phyloP scores from a whole-genome alignment of 2,329 filamentous ascomycete species.

The Pseudocercospora fijiensis region DNA sequence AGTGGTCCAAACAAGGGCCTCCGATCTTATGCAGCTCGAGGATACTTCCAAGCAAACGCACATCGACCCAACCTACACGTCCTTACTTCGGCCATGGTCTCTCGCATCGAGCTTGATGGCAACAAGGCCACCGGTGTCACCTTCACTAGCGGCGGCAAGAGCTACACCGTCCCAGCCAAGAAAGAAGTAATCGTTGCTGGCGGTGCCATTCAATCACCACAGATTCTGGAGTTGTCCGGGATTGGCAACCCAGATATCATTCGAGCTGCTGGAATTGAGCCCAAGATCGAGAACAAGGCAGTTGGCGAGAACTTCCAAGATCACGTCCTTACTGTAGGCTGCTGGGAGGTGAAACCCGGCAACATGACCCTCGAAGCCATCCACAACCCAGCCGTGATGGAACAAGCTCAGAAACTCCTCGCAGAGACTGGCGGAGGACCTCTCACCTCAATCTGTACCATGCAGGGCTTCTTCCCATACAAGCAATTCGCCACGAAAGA shows the following conservation, averaged over 20 bases:
- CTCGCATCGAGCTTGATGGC: slow-evolving; percentile 49
- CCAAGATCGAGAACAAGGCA: slow-evolving; percentile 46
- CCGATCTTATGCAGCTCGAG: slow-evolving; percentile 38
- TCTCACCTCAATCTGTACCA: slow-evolving; percentile 36
- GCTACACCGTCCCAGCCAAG: slow-evolving; percentile 38
- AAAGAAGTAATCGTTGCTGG: slow-evolving; percentile 60
- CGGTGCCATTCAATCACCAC: slow-evolving; percentile 58
- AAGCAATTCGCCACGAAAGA: slow-evolving; percentile 37
- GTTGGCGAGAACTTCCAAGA: slow-evolving; percentile 55
- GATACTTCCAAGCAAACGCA: slow-evolving; percentile 37
- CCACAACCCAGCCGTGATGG: slow-evolving; percentile 37
- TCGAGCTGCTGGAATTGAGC: slow-evolving; percentile 38
- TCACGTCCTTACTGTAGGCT: slow-evolving; percentile 37
- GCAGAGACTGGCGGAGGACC: slow-evolving; percentile 37
- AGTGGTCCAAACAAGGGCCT: slow-evolving; percentile 36
- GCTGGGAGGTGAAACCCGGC: slow-evolving; percentile 33
- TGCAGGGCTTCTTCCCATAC: slow-evolving; percentile 42
- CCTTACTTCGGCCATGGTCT: slow-evolving; percentile 45
- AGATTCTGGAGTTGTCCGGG: slow-evolving; percentile 61
- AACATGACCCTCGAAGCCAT: slow-evolving; percentile 34
- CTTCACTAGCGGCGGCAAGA: slow-evolving; percentile 43
- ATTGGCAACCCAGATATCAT: slow-evolving; percentile 53
- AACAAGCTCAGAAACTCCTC: slow-evolving; percentile 37
- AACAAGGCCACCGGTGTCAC: slow-evolving; percentile 44
- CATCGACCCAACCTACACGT: slow-evolving; percentile 37